These are phyloP conservation scores for Dendrobium chrysotoxum DNA, from an alignment of 106 monocot species.

Conservation along the genomic window DNA sequence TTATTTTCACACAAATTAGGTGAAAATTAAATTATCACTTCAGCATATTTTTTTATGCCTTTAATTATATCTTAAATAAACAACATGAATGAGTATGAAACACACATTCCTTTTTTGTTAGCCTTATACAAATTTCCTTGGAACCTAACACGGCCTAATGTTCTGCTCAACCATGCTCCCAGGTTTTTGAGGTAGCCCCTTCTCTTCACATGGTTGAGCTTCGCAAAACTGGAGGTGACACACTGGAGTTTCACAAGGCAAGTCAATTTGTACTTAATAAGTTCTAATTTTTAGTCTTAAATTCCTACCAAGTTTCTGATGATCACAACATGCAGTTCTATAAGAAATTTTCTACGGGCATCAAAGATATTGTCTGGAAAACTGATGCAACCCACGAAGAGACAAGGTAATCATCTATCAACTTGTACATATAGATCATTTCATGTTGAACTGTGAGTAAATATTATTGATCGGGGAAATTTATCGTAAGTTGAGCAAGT, in stretches of 20 bases:
- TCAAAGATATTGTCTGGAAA: constrained; percentile 93
- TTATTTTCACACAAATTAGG: too few species aligned
- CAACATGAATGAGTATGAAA: too few species aligned
- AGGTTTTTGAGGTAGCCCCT: constrained; percentile 99
- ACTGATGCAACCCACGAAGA: constrained; percentile 37
- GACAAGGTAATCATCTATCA: constrained; percentile 12
- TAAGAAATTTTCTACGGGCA: constrained; percentile 68
- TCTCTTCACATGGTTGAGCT: constrained; percentile 88
- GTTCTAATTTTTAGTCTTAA: too few species aligned
- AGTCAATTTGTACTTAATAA: background rate
- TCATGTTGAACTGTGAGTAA: too few species aligned
- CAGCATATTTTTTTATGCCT: background rate
- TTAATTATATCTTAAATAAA: too few species aligned
- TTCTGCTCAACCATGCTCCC: background rate
- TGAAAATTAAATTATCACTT: too few species aligned
- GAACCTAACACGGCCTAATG: background rate
- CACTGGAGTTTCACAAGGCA: constrained; percentile 90
- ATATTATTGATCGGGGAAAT: too few species aligned
- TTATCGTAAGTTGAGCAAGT: too few species aligned
- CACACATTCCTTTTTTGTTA: background rate
- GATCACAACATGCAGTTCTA: constrained; percentile 50
- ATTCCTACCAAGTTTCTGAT: too few species aligned
- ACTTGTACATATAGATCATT: background rate
- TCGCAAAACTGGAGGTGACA: constrained; percentile 85
- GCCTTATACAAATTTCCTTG: background rate